These are phyloP conservation scores for Zymoseptoria ardabiliae DNA, from an alignment of 2,329 filamentous ascomycete genomes.

Conservation along the genomic window DNA sequence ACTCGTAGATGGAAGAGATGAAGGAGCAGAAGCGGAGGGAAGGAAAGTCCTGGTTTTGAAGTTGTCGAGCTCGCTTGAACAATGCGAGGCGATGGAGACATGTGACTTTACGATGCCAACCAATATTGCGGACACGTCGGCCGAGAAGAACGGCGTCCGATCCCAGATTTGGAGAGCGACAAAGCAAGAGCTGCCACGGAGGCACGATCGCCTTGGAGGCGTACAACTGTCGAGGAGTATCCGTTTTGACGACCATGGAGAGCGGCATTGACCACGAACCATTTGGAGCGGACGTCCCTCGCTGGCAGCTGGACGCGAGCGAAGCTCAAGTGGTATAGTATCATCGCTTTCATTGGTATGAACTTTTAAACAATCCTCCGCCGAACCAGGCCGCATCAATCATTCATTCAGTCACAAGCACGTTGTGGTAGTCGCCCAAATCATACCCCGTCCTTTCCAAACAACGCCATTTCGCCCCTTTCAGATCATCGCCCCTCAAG, in stretches of 20 bases:
- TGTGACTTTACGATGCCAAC: too few relatives aligned
- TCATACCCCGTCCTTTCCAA: not conserved
- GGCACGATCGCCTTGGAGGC: too few relatives aligned
- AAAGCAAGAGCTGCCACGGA: too few relatives aligned
- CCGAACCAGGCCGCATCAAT: not conserved
- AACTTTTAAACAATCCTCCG: not conserved
- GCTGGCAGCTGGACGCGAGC: not conserved
- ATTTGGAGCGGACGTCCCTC: not conserved
- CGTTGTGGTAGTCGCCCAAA: not conserved
- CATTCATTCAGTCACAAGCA: not conserved
- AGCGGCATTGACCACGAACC: not conserved
- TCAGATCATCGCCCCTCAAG: not conserved
- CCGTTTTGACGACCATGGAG: too few relatives aligned
- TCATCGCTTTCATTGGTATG: not conserved
- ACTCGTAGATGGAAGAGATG: slow-evolving; percentile 37
- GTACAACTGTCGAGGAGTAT: too few relatives aligned
- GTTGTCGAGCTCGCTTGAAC: not conserved
- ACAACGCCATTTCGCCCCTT: not conserved
- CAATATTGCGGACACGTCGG: too few relatives aligned
- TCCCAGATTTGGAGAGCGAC: too few relatives aligned
- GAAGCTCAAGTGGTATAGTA: not conserved
- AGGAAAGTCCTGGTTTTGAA: slow-evolving; percentile 26
- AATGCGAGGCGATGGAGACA: too few relatives aligned
- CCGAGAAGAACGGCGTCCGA: too few relatives aligned
- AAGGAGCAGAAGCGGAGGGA: slow-evolving; percentile 39